Conservation (phyloP, 2,329 filamentous ascomycete species). For the Pyrenochaeta sp. region DNA sequence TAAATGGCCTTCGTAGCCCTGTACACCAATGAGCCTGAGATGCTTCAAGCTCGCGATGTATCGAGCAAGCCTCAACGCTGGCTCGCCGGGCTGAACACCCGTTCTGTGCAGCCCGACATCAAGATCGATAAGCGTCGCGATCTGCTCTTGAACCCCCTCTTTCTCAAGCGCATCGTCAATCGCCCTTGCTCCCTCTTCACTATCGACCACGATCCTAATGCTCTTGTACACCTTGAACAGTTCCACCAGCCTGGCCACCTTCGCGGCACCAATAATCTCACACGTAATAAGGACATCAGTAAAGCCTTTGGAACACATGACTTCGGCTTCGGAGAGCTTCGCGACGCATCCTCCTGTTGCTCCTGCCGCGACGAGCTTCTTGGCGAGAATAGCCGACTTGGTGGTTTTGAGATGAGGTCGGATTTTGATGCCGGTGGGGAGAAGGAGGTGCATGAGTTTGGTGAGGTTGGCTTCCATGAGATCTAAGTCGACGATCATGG, state of each 20-base stretch:
- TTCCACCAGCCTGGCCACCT: conserved; percentile 56
- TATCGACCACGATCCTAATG: conserved; percentile 59
- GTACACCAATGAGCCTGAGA: conserved; percentile 57
- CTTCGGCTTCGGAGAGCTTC: conserved; percentile 56
- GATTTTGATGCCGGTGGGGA: conserved; percentile 56
- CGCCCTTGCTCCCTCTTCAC: conserved; percentile 53
- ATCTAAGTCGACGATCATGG: conserved; percentile 63
- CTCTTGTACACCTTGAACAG: conserved; percentile 49
- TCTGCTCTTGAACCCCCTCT: conserved; percentile 48
- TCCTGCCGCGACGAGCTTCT: conserved; percentile 54
- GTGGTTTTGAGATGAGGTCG: conserved; percentile 64
- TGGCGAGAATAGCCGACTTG: conserved; percentile 57
- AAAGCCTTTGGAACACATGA: conserved; percentile 53
- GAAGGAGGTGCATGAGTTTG: conserved; percentile 55
- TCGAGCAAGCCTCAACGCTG: conserved; percentile 51
- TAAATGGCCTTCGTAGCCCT: conserved; percentile 63
- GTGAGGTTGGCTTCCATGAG: conserved; percentile 61
- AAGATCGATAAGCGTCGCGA: conserved; percentile 57
- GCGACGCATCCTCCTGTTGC: conserved; percentile 61
- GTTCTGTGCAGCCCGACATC: conserved; percentile 61
- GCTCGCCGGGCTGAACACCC: conserved; percentile 54
- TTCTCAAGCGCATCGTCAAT: conserved; percentile 54
- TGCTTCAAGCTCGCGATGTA: conserved; percentile 49
- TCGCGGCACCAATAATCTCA: conserved; percentile 58
- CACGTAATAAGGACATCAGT: conserved; percentile 61